A percentile compares a stretch with the other conserved stretches of the same genome.
These are phyloP conservation scores for Leccinum subrobustum DNA, from an alignment of 1,284 basidiomycete genomes.

Conservation along the genomic window DNA sequence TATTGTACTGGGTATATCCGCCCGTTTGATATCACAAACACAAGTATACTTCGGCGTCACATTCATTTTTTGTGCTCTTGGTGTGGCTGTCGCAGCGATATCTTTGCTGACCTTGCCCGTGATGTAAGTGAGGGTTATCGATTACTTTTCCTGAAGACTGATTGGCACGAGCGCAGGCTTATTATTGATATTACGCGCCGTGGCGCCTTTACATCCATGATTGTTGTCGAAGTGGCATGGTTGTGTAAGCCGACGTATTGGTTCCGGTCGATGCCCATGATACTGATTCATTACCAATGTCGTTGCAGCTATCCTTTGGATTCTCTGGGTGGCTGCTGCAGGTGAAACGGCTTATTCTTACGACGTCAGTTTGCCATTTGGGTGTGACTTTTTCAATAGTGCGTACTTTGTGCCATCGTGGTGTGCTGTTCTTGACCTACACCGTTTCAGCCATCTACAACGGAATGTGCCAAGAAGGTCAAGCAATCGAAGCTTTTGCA, in stretches of 20 bases:
- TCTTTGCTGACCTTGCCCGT: constrained; percentile 45
- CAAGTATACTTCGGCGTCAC: constrained; percentile 17
- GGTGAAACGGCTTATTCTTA: constrained; percentile 36
- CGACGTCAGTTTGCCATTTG: constrained; percentile 20
- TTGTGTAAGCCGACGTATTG: constrained; percentile 29
- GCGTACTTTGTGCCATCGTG: background rate
- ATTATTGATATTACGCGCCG: constrained; percentile 35
- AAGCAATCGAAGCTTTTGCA: constrained; percentile 50
- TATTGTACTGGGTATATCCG: constrained; percentile 39
- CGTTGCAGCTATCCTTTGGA: constrained; percentile 47
- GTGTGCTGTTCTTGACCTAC: constrained; percentile 1
- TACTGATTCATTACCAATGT: background rate
- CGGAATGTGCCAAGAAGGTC: constrained; percentile 42
- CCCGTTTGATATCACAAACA: constrained; percentile 31
- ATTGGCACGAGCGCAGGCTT: constrained; percentile 25
- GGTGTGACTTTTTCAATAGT: constrained; percentile 25
- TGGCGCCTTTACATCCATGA: constrained; percentile 38
- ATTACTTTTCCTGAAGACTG: constrained; percentile 1
- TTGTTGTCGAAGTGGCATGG: constrained; percentile 39
- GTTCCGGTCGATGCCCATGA: background rate
- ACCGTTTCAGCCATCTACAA: constrained; percentile 4
- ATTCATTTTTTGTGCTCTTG: constrained; percentile 39
- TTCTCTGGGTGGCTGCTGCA: constrained; percentile 56
- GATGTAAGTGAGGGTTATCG: constrained; percentile 38
- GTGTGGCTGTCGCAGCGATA: constrained; percentile 43